Percentiles rank a stretch among this genome's conserved stretches.
These are phyloP conservation scores for Pichia sp. DNA, from an alignment of 1,139 yeast genomes.

Conservation along the genomic window DNA sequence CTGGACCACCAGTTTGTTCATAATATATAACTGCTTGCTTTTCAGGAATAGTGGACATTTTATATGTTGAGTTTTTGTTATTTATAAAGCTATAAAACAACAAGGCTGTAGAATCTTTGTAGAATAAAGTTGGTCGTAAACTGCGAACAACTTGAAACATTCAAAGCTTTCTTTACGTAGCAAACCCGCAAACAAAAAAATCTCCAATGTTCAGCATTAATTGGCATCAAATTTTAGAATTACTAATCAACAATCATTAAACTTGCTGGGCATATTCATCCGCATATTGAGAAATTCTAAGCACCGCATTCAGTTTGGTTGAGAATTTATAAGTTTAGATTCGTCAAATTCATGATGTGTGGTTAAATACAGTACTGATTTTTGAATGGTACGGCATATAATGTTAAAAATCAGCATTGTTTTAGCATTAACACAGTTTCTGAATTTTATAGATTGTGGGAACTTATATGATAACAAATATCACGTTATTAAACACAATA, in stretches of 20 bases:
- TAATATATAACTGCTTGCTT: slow-evolving; percentile 55
- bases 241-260: background rate
- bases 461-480: slow-evolving; percentile 1
- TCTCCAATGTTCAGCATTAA: background rate
- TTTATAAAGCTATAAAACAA: background rate
- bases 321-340: background rate
- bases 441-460: background rate
- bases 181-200: background rate
- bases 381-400: background rate
- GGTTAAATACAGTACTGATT: background rate
- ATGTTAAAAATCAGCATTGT: background rate
- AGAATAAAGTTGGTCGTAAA: background rate
- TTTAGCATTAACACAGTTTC: background rate
- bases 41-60: slow-evolving; percentile 36
- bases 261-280: no score
- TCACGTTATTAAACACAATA: background rate
- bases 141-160: background rate
- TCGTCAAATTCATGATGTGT: background rate
- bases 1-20: slow-evolving; percentile 51
- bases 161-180: background rate
- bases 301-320: background rate
- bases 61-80: background rate
- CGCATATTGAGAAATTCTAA: no score
- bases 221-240: no score
- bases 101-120: background rate